Conservation (phyloP, 805 yeast species). For the Candida takata region DNA sequence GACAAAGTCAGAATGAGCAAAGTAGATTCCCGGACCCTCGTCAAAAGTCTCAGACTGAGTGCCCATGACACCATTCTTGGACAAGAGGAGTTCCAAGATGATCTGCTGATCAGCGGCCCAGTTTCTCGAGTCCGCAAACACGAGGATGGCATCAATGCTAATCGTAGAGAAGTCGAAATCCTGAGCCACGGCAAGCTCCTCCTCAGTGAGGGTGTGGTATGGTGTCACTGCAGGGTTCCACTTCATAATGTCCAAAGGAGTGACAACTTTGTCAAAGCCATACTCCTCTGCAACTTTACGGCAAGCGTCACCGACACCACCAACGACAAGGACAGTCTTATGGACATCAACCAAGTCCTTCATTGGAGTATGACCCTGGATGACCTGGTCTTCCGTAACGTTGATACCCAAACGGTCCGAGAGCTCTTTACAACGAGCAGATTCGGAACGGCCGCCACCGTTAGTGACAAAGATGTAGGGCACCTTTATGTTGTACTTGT, state of each 20-base stretch:
- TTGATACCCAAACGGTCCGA: slow-evolving; percentile 50
- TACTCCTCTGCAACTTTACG: slow-evolving; percentile 76
- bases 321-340: slow-evolving; percentile 76
- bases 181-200: slow-evolving; percentile 47
- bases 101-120: slow-evolving; percentile 94
- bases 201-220: slow-evolving; percentile 70
- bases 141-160: slow-evolving; percentile 73
- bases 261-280: slow-evolving; percentile 77
- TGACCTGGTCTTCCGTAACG: slow-evolving; percentile 70
- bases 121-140: slow-evolving; percentile 86
- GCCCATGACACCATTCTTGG: slow-evolving; percentile 79
- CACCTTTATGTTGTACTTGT: slow-evolving; percentile 67
- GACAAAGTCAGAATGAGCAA: slow-evolving; percentile 87
- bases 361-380: slow-evolving; percentile 95
- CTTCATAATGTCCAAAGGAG: slow-evolving; percentile 74
- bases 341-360: slow-evolving; percentile 63
- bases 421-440: slow-evolving; percentile 65
- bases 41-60: slow-evolving; percentile 62
- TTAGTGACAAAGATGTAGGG: slow-evolving; percentile 85
- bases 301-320: slow-evolving; percentile 83
- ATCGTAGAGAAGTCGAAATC: slow-evolving; percentile 60
- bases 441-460: slow-evolving; percentile 87
- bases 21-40: slow-evolving; percentile 77
- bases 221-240: slow-evolving; percentile 88
- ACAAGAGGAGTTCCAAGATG: slow-evolving; percentile 70